Base-by-base conservation (phyloP, 768 basidiomycete genomes). In the Auriscalpium microsporum region DNA sequence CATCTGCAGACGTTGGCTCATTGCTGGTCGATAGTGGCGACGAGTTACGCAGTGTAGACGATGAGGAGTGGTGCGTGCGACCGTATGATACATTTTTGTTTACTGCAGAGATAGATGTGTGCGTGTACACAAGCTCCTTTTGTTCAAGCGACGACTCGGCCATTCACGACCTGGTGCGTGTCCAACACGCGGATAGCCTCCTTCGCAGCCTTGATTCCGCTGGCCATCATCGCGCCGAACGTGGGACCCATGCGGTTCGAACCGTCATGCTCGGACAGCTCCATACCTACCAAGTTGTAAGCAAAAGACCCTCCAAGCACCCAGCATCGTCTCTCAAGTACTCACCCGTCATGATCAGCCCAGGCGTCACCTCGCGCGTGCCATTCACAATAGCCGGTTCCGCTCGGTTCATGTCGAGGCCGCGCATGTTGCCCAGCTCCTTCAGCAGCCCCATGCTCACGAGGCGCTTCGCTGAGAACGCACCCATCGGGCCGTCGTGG, bases 401-500 rank as follows among this genome's bases (percentile, higher is more conserved):
- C n/a, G 87, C 83, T 44, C 83, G 80, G 66, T 80, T 84, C 87
- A 89, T 90, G 71, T 88, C 86, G 58, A 90, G 71, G 10, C 85
- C 84, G 42, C 82, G 75, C 87, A 89, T 90, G 66, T 88, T 86
- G 8, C 87, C 87, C 35, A 89, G 75, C 67, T 83, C 81, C 69
- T 83, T 84, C 60, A 82, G 69, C 61, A 89, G 68, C n/a, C 87
- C 87, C 42, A 82, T 78, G 63, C 84, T 86, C 45, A 87, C 86
- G 53, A 90, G 76, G 38, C 87, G 76, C 69, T 89, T 90, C 57
- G 87, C 87, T 11, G 81, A 83, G 72, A 90, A 90, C 3, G 87
- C 87, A 45, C 87, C 87, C 82, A 88, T 87, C 3, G 82, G 83
- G 0, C 85, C 85, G 58, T 90, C 87, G 62, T 88, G 86, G 10